Conservation (phyloP, 2,329 filamentous ascomycete genomes). For the Nannizziopsis barbatae region DNA sequence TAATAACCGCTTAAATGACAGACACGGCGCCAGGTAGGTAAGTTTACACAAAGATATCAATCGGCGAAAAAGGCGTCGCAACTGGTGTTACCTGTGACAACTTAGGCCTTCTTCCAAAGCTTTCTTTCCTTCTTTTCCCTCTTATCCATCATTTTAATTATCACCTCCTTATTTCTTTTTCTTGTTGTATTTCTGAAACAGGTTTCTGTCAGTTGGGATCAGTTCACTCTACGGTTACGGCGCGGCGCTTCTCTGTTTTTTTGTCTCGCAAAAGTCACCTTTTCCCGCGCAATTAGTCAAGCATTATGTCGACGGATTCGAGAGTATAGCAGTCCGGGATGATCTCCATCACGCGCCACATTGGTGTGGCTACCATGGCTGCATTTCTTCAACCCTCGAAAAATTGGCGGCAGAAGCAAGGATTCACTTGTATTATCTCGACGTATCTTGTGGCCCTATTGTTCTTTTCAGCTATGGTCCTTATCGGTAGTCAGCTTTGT, state of each 20-base stretch:
- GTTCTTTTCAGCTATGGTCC: conserved; percentile 29
- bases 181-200: conserved; percentile 26
- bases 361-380: conserved; percentile 24
- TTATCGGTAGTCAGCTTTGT: conserved; percentile 34
- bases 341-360: conserved; percentile 10
- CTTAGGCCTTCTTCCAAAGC: conserved; percentile 1
- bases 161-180: conserved; percentile 19
- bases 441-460: conserved; percentile 34
- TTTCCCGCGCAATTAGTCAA: conserved; percentile 23
- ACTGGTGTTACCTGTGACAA: conserved; percentile 6
- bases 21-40: conserved; percentile 34
- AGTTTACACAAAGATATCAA: conserved; percentile 9
- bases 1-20: conserved; percentile 31
- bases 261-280: conserved; percentile 28
- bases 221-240: conserved; percentile 27
- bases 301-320: conserved; percentile 27
- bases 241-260: conserved; percentile 28
- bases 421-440: conserved; percentile 35
- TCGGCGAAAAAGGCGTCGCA: conserved; percentile 2
- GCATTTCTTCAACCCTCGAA: conserved; percentile 26
- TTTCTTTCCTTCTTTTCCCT: conserved; percentile 5
- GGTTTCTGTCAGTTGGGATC: conserved; percentile 28
- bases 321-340: conserved; percentile 24
- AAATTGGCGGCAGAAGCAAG: conserved; percentile 34
- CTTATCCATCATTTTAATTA: conserved; percentile 9